Base-by-base conservation (phyloP, 202 grass and related monocot genomes). In the Carex arenaria region DNA sequence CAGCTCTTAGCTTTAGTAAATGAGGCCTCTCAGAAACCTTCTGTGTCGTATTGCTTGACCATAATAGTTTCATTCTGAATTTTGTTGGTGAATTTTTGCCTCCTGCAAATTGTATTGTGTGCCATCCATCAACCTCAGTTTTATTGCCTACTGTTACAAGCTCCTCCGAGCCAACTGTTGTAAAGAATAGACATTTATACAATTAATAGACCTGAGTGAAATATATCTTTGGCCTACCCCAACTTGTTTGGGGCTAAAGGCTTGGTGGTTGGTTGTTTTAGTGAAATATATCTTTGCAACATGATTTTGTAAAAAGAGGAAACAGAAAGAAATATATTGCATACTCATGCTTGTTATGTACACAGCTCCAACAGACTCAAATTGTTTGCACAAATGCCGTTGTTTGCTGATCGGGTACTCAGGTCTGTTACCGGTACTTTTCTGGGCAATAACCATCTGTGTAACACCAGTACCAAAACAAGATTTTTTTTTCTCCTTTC, bases 101-200 rank as follows among this genome's bases (percentile, higher is more conserved):
- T 17, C 93, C 96, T 14, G 96, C 87, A 91, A 95, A 99, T 84
- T 99, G 96, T 80, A 95, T 90, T 18, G 81, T 85, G 17, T 99
- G 96, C 96, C 91, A 99, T 62, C 91, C 89, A 61, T 93, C 89
- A 1, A 93, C 38, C 83, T 84, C 64, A 2, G 64, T 94, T 87
- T 95, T 99, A 5, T 67, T 60, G 28, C 96, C 91, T 7, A 72
- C 47, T 9, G 8, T 31, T 78, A 93, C 88, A 88, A 99, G 64
- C 75, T 88, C 87, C 64, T 94, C 83, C 2, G 65, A 83, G 70
- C 85, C 84, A 43, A 89, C 96, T 99, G 85, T 40, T 72, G 42
- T 80, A 9, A 45, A 80, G 14, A 67, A 65, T 59, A 83, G 63
- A 52, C 85, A 65, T 47, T 31, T 51, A 26, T 23, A 34, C 12